Conservation (phyloP, 1,284 basidiomycete species). For the Heterobasidion irregulare region DNA sequence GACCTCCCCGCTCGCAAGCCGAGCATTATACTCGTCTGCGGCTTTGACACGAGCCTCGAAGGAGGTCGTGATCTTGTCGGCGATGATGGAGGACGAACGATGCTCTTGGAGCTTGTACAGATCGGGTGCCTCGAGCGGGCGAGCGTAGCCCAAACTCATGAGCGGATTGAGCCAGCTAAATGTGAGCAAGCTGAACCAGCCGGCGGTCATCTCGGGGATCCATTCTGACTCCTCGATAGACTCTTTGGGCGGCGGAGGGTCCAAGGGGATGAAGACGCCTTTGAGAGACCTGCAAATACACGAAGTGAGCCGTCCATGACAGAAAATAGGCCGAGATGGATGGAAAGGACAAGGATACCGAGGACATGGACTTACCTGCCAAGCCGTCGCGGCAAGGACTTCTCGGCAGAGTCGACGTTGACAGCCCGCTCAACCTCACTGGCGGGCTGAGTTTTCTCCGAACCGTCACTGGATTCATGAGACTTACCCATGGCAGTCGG, state of each 20-base stretch:
- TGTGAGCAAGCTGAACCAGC: slow-evolving; percentile 41
- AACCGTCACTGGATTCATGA: neutral
- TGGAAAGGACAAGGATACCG: no score
- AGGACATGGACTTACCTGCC: slow-evolving; percentile 6
- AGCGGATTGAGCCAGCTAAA: slow-evolving; percentile 74
- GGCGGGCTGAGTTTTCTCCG: neutral
- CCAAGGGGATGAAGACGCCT: slow-evolving; percentile 13
- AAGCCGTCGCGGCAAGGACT: neutral
- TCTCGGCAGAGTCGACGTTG: neutral
- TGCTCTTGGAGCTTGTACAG: slow-evolving; percentile 76
- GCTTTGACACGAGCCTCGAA: slow-evolving; percentile 53
- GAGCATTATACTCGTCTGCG: slow-evolving; percentile 65
- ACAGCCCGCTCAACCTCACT: neutral
- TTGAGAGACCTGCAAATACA: slow-evolving; percentile 7
- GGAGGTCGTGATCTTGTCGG: slow-evolving; percentile 52
- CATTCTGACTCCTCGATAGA: slow-evolving; percentile 45
- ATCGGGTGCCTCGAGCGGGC: slow-evolving; percentile 78
- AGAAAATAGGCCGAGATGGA: no score
- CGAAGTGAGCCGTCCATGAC: neutral
- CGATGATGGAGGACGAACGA: slow-evolving; percentile 49
- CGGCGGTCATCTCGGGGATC: slow-evolving; percentile 44
- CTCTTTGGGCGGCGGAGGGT: slow-evolving; percentile 35
- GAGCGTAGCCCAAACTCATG: slow-evolving; percentile 61
- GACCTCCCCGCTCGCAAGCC: slow-evolving; percentile 57
- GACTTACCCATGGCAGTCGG: no score